phyloP scores from a whole-genome alignment of 306 rosid genomes.

The Dalbergia oliveri region DNA sequence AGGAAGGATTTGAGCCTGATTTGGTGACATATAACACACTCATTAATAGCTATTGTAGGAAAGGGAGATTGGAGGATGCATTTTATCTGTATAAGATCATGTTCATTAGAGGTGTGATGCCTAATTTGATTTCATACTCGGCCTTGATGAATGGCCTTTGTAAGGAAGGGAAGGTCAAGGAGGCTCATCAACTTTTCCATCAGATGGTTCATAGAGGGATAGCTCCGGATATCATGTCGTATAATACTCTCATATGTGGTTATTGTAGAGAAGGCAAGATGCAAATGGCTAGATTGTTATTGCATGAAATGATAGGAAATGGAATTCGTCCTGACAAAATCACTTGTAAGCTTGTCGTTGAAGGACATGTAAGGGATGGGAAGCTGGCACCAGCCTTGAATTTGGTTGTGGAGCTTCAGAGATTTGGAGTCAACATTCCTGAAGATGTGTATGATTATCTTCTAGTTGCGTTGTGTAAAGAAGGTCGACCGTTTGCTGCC shows the following conservation, averaged over 20 bases:
- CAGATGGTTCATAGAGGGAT: constrained; percentile 80
- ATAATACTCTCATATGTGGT: constrained; percentile 78
- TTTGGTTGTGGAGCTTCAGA: constrained; percentile 76
- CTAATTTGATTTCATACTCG: constrained; percentile 77
- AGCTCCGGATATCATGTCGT: constrained; percentile 66
- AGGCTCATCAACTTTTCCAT: constrained; percentile 95
- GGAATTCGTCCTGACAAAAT: constrained; percentile 67
- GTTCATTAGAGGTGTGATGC: constrained; percentile 78
- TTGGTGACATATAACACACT: constrained; percentile 81
- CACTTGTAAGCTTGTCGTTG: constrained; percentile 68
- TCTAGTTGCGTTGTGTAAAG: constrained; percentile 66
- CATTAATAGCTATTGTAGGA: constrained; percentile 77
- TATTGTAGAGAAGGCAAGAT: constrained; percentile 73
- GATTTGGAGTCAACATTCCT: constrained; percentile 58
- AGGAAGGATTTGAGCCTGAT: constrained; percentile 91
- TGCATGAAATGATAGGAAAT: constrained; percentile 74
- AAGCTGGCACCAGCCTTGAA: constrained; percentile 78
- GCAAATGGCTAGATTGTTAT: constrained; percentile 62
- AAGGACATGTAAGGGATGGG: constrained; percentile 76
- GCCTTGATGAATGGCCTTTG: constrained; percentile 91
- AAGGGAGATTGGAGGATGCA: constrained; percentile 79
- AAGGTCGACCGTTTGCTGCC: constrained; percentile 86
- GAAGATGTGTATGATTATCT: constrained; percentile 63
- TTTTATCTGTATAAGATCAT: constrained; percentile 81
- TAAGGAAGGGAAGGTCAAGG: constrained; percentile 66